Evolutionary conservation across 805 yeast species (phyloP), one percentile per base, ranked within the genome.

Genomic region (Spathaspora gorwiae): DNA sequence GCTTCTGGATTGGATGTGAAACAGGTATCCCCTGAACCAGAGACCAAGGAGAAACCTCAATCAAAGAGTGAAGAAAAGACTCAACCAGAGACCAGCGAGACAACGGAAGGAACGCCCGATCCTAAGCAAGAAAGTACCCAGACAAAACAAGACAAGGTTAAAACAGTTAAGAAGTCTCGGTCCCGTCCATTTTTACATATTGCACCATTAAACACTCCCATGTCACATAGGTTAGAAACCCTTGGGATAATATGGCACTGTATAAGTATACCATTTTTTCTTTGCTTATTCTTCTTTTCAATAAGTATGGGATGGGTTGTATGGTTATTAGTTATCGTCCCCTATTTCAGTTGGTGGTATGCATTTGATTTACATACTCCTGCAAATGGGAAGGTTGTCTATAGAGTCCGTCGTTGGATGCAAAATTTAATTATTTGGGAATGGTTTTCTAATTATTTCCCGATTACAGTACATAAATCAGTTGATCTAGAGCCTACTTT

Each of bases 401-500:
- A 75, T 43, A 65, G 95, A 34, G 70, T 75, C 37, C 81, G 86
- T 3, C 61, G 65, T 1, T 72, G 76, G 70, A 70, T 87, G 59
- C 76, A 88, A 50, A 73, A 76, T 29, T 56, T 79, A 32, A 55
- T 66, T 7, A 51, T 87, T 14, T 92, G 94, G 89, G 78, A 73
- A 48, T 76, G 81, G 64, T 90, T 85, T 60, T 82, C 83, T 38
- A 68, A 74, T 39, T 94, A 89, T 64, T 94, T 86, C 65, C 98
- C 98, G 0, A 79, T 94, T 15, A 64, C 62, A 0, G 66, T 90
- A 10, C 84, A 81, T 62, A 86, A 84, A 57, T 75, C 92, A 0
- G 70, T 69, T 2, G 86, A 83, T 12, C 66, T 90, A 43, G 77
- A 77, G 49, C 97, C 97, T 2, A 84, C 96, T 0, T 83, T 83